A percentile compares a stretch with the other conserved stretches of the same genome.
These are phyloP conservation scores for Entomortierella lignicola DNA, from an alignment of 192 early-diverging fungal genomes.

Conservation along the genomic window DNA sequence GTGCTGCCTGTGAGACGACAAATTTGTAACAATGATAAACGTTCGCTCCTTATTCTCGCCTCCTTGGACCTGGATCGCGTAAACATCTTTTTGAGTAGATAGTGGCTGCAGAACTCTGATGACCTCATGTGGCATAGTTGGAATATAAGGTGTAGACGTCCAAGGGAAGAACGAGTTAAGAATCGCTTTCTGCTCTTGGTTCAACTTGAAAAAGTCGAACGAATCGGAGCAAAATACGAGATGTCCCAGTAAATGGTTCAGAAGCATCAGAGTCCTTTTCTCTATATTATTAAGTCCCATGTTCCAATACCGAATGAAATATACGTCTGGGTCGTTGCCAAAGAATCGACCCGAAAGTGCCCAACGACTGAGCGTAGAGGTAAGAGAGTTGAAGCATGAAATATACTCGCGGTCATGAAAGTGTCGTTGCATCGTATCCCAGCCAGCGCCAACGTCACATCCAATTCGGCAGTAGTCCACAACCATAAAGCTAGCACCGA, in stretches of 20 bases:
- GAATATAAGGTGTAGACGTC: conserved; percentile 38
- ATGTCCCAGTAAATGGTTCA: conserved; percentile 62
- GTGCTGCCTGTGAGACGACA: conserved; percentile 50
- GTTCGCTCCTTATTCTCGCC: conserved; percentile 1
- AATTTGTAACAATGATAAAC: conserved; percentile 53
- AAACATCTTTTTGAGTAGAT: conserved; percentile 36
- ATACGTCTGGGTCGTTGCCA: conserved; percentile 67
- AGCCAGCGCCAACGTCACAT: conserved; percentile 59
- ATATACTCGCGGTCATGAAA: conserved; percentile 65
- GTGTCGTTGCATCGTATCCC: conserved; percentile 59
- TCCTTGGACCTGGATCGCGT: conserved; percentile 40
- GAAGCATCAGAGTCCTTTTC: conserved; percentile 54
- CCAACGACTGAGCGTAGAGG: conserved; percentile 60
- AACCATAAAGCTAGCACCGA: conserved; percentile 56
- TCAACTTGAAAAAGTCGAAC: conserved; percentile 33
- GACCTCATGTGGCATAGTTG: conserved; percentile 7
- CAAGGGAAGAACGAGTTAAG: conserved; percentile 52
- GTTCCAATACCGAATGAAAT: conserved; percentile 57
- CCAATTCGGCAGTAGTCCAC: conserved; percentile 65
- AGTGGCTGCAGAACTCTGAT: conserved; percentile 31
- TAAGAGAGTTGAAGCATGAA: conserved; percentile 59
- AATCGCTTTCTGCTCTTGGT: conserved; percentile 50
- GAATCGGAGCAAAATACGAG: conserved; percentile 64
- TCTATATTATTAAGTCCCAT: conserved; percentile 56
- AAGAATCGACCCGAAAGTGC: conserved; percentile 59